Evolutionary conservation across 306 rosid genomes (phyloP).

Genomic region (Pyrus bretschneideri): DNA sequence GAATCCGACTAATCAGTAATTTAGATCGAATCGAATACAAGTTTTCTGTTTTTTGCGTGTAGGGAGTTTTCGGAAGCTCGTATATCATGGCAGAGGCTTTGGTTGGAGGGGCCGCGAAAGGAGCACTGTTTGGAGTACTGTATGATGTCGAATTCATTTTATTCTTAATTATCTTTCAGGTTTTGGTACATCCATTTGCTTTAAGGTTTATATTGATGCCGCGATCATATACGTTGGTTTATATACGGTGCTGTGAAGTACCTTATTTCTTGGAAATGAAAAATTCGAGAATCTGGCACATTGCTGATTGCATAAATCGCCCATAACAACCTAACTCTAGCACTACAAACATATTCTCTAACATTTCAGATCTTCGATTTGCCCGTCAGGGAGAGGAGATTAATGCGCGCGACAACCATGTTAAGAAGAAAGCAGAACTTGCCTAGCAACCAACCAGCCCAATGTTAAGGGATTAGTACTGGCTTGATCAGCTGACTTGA

Average conservation of each 20-base stretch:
- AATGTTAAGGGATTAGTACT: slow-evolving; percentile 50
- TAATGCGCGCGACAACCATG: slow-evolving; percentile 35
- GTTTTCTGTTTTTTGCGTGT: too few species aligned
- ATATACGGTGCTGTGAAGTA: neutral
- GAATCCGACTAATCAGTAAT: neutral
- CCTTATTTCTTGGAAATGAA: neutral
- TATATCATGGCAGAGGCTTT: neutral
- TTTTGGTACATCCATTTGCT: too few species aligned
- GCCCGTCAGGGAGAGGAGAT: slow-evolving; percentile 44
- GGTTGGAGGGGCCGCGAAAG: neutral
- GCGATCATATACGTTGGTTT: too few species aligned
- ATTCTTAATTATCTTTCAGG: too few species aligned
- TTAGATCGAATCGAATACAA: too few species aligned
- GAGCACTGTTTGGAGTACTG: slow-evolving; percentile 1
- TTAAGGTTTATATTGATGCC: too few species aligned
- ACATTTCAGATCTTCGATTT: slow-evolving; percentile 33
- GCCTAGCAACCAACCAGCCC: slow-evolving; percentile 51
- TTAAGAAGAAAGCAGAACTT: slow-evolving; percentile 49
- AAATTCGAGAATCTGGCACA: neutral
- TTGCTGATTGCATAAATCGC: too few species aligned
- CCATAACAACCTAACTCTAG: neutral
- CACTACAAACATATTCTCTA: too few species aligned
- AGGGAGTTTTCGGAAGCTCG: neutral
- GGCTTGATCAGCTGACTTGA: slow-evolving; percentile 60
- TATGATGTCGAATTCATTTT: neutral